Conservation (phyloP, 2,329 filamentous ascomycete species). For the Zalaria sp. region DNA sequence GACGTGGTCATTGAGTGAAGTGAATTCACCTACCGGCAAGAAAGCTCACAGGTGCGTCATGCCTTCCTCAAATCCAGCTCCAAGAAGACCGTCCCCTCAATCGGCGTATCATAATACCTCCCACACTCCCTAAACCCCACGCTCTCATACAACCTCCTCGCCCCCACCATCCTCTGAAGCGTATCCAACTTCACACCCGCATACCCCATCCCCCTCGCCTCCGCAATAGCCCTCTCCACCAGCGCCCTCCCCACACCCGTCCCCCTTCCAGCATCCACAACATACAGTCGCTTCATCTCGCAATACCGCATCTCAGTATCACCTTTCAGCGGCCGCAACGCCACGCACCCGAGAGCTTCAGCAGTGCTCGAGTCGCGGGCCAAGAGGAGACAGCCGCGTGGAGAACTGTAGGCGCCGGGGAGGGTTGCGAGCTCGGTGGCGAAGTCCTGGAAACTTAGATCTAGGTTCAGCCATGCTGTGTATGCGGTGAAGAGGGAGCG, state of each 20-base stretch:
- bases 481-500: constrained; percentile 24
- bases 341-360: constrained; percentile 35
- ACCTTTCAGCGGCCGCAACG: constrained; percentile 26
- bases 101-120: constrained; percentile 42
- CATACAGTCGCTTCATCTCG: constrained; percentile 47
- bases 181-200: constrained; percentile 42
- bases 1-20: too few relatives aligned
- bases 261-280: constrained; percentile 33
- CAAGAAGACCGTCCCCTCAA: constrained; percentile 40
- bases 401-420: constrained; percentile 38
- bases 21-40: too few relatives aligned
- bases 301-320: constrained; percentile 4
- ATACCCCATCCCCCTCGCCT: constrained; percentile 36
- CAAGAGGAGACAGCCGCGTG: constrained; percentile 35
- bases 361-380: constrained; percentile 19
- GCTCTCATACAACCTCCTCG: constrained; percentile 33
- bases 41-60: too few relatives aligned
- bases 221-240: constrained; percentile 28
- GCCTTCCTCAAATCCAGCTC: constrained; percentile 16
- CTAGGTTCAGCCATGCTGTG: constrained; percentile 32
- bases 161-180: constrained; percentile 36
- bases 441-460: constrained; percentile 45
- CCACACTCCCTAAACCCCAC: constrained; percentile 38
- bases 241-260: constrained; percentile 35
- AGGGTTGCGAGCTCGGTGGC: constrained; percentile 35